Evolutionary conservation across 306 rosid genomes (phyloP).

Genomic region (Pyrus bretschneideri): DNA sequence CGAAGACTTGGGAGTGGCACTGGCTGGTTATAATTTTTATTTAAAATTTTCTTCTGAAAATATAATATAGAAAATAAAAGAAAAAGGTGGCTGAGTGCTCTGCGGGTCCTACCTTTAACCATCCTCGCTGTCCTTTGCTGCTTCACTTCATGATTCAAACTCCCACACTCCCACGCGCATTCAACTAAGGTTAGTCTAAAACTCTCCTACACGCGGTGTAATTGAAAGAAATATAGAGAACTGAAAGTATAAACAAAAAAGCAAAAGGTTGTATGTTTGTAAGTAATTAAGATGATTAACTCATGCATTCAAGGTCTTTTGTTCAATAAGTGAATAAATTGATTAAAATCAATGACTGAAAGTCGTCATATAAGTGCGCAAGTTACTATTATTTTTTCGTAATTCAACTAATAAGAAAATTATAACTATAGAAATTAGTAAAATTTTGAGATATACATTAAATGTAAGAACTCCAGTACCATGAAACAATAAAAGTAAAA

Average conservation of each 20-base stretch:
- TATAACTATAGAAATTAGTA: too few species aligned
- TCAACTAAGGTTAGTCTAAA: background rate
- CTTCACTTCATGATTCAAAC: background rate
- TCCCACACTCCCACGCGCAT: background rate
- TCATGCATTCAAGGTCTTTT: background rate
- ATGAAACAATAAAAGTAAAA: background rate
- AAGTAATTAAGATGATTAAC: background rate
- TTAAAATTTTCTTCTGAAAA: background rate
- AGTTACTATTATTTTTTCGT: too few species aligned
- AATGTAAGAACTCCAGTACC: background rate
- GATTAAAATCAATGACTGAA: too few species aligned
- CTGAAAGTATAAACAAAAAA: too few species aligned
- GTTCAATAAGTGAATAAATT: too few species aligned
- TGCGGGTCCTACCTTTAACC: background rate
- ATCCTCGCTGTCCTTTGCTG: background rate
- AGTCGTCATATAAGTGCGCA: too few species aligned
- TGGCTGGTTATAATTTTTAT: background rate
- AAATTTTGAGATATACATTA: background rate
- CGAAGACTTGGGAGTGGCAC: background rate
- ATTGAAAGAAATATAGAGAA: too few species aligned
- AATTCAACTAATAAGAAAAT: too few species aligned
- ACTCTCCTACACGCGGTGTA: background rate
- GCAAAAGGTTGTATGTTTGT: too few species aligned
- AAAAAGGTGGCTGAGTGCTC: background rate
- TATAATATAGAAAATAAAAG: background rate